A percentile compares a stretch with the other conserved stretches of the same genome.
phyloP scores from a whole-genome alignment of 108 stramenopile genomes.

The Pseudonitzschia multiseries region DNA sequence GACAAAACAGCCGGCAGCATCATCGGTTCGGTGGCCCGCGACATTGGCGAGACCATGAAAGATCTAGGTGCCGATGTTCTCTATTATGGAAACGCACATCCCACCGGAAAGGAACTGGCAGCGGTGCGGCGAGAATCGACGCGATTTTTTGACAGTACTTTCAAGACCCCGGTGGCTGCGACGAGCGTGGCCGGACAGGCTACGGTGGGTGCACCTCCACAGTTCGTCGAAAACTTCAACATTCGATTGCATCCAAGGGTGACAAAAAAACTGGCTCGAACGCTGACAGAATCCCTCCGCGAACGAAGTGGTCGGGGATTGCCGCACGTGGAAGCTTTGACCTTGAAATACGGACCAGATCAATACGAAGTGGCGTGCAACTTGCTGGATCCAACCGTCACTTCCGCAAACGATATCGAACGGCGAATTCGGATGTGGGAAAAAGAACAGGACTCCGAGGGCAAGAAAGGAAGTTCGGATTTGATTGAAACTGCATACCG shows the following conservation, averaged over 20 bases:
- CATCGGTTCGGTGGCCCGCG: conserved; percentile 48
- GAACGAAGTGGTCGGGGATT: conserved; percentile 67
- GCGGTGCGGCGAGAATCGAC: conserved; percentile 69
- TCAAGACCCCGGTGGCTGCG: background rate
- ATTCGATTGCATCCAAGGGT: conserved; percentile 43
- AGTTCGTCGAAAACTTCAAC: conserved; percentile 87
- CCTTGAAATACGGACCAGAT: conserved; percentile 57
- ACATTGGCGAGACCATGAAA: conserved; percentile 48
- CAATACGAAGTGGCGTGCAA: conserved; percentile 84
- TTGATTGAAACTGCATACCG: conserved; percentile 58
- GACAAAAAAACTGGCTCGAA: conserved; percentile 44
- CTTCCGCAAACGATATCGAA: conserved; percentile 40
- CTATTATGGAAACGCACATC: conserved; percentile 77
- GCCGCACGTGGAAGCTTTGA: conserved; percentile 77
- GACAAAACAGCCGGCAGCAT: background rate
- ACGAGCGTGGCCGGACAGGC: conserved; percentile 20
- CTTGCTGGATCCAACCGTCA: conserved; percentile 50
- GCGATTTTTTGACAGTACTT: conserved; percentile 54
- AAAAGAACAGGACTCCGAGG: conserved; percentile 8
- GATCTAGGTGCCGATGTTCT: conserved; percentile 44
- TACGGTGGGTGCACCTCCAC: conserved; percentile 63
- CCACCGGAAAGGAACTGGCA: conserved; percentile 56
- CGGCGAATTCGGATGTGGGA: conserved; percentile 47
- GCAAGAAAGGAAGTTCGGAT: background rate
- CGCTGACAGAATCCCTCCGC: conserved; percentile 61